Percentiles rank a stretch among this genome's conserved stretches.
phyloP scores from a whole-genome alignment of 139 green algal genomes.

The Mesotaenium endlicherianum region DNA sequence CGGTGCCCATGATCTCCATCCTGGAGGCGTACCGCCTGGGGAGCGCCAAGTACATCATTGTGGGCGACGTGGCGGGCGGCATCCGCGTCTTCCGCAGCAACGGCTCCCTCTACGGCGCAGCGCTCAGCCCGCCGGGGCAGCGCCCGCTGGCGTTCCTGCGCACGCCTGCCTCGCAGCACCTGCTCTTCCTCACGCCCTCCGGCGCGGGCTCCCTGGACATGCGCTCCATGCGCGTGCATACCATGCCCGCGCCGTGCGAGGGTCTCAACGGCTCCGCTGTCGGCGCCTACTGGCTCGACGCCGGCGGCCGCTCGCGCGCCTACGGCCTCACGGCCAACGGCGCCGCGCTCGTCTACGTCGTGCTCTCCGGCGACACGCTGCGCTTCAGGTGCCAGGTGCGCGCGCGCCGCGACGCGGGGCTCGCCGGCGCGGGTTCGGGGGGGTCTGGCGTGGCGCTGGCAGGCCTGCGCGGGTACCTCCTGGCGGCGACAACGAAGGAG shows the following conservation, averaged over 20 bases:
- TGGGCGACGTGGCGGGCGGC: not conserved
- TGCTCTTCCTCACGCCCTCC: slow-evolving; percentile 28
- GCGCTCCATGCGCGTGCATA: slow-evolving; percentile 1
- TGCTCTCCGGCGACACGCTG: slow-evolving; percentile 9
- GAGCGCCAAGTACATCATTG: slow-evolving; percentile 17
- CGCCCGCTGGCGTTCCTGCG: slow-evolving; percentile 26
- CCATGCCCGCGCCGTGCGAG: not conserved
- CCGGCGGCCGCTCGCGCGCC: not conserved
- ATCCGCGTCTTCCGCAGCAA: slow-evolving; percentile 20
- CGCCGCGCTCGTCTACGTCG: not conserved
- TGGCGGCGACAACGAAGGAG: not conserved
- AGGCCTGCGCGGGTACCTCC: not conserved
- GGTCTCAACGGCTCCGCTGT: slow-evolving; percentile 26
- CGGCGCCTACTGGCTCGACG: slow-evolving; percentile 27
- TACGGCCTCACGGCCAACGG: slow-evolving; percentile 15
- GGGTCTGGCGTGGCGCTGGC: not conserved
- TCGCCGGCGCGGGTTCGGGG: not conserved
- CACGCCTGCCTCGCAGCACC: slow-evolving; percentile 13
- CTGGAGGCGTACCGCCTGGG: slow-evolving; percentile 23
- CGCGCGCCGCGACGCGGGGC: not conserved
- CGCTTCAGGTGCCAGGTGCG: slow-evolving; percentile 24
- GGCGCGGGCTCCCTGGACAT: slow-evolving; percentile 28
- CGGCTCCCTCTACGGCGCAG: slow-evolving; percentile 25
- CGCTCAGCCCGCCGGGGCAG: not conserved
- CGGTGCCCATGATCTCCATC: no score